These are phyloP conservation scores for Pseudonitzschia multiseries DNA, from an alignment of 108 stramenopile genomes.

Conservation along the genomic window DNA sequence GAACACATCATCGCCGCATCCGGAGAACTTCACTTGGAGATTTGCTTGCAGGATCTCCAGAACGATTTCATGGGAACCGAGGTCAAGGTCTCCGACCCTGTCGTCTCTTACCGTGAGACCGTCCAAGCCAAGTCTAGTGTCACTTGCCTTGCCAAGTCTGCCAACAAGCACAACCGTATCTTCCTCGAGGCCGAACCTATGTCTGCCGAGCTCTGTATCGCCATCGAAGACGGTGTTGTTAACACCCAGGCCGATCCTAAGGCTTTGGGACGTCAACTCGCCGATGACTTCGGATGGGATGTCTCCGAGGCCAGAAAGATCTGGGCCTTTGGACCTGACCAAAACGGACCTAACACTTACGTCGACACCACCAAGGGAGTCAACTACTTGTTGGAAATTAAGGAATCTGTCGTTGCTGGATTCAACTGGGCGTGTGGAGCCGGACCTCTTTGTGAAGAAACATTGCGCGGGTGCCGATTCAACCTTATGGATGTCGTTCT, in stretches of 20 bases:
- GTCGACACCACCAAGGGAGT: constrained; percentile 99
- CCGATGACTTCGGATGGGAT: constrained; percentile 97
- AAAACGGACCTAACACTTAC: constrained; percentile 97
- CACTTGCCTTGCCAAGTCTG: constrained; percentile 98
- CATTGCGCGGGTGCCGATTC: constrained; percentile 96
- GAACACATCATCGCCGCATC: constrained; percentile 99
- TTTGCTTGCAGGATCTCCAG: constrained; percentile 99
- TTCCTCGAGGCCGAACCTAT: constrained; percentile 91
- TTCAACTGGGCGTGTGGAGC: constrained; percentile 98
- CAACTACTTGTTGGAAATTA: constrained; percentile 99
- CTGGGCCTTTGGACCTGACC: constrained; percentile 99
- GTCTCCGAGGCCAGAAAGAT: constrained; percentile 98
- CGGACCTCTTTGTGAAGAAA: constrained; percentile 98
- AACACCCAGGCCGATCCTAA: constrained; percentile 89
- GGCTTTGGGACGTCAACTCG: constrained; percentile 91
- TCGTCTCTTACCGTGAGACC: constrained; percentile 99
- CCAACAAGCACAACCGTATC: constrained; percentile 99
- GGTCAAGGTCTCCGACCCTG: constrained; percentile 99
- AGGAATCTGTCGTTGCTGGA: constrained; percentile 98
- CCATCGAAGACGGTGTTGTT: constrained; percentile 96
- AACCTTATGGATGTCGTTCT: constrained; percentile 99
- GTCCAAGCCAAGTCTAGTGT: constrained; percentile 88
- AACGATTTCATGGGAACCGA: constrained; percentile 99
- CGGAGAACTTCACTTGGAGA: constrained; percentile 99
- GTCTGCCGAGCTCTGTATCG: constrained; percentile 85